phyloP scores from a whole-genome alignment of 1,284 basidiomycete species.

The Irpex lacteus region DNA sequence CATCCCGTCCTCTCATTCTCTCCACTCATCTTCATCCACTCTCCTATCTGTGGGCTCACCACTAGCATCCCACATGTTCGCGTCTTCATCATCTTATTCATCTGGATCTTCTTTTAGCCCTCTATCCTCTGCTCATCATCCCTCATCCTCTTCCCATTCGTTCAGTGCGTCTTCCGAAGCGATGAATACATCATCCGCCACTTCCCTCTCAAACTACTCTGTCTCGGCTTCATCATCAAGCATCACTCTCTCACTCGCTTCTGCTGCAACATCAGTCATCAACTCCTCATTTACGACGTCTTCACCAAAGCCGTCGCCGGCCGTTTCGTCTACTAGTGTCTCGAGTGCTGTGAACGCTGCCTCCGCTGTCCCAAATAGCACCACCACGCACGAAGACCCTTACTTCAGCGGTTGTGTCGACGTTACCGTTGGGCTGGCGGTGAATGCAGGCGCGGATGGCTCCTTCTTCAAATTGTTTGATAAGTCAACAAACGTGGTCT shows the following conservation, averaged over 20 bases:
- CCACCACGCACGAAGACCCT: background rate
- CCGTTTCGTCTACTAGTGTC: no score
- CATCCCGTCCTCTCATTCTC: background rate
- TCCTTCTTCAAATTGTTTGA: conserved; percentile 28
- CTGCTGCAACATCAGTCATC: background rate
- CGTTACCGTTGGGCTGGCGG: conserved; percentile 22
- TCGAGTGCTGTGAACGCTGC: background rate
- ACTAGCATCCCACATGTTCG: background rate
- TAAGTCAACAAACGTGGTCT: conserved; percentile 20
- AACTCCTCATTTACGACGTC: background rate
- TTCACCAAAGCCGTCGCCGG: background rate
- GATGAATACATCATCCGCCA: background rate
- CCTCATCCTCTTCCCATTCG: background rate
- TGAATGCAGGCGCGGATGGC: conserved; percentile 25
- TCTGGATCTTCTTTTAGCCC: background rate
- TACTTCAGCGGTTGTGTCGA: conserved; percentile 26
- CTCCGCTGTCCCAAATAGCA: background rate
- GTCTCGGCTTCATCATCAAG: background rate
- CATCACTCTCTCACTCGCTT: background rate
- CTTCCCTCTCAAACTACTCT: background rate
- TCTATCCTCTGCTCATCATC: background rate
- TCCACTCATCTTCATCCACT: background rate
- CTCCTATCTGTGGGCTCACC: background rate
- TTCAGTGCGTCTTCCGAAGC: background rate
- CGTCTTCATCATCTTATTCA: background rate